Base-by-base conservation (phyloP, 176 grass and related monocot genomes). In the Echinochloa phyllopogon region DNA sequence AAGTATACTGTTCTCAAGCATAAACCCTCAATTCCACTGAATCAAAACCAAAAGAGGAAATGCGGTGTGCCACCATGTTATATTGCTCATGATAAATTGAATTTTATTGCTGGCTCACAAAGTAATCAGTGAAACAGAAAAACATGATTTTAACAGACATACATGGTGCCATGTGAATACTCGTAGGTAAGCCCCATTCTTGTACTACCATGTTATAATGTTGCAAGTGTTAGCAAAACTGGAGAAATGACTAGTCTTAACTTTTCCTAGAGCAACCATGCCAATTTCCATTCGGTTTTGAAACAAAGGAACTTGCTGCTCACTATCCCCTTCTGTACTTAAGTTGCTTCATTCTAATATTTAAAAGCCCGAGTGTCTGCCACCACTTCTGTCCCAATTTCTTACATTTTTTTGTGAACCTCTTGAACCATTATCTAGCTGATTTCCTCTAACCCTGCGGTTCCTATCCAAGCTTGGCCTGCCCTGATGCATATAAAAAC, bases 401-500 rank as follows among this genome's bases (percentile, higher is more conserved):
- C 65, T 81, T 66, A 4, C 67, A 67, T 81, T 92, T 74, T 86
- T 85, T 69, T 58, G 42, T 83, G 64, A 65, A 84, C 83, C 69
- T 86, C 84, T 90, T 85, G 92, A 91, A 74, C 86, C 61, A 77
- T 83, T 55, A 60, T 57, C 38, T 63, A 58, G 58, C 43, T 84
- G 79, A 80, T 60, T 90, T 52, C 51, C 75, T 55, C 55, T 72
- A 78, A 72, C 70, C 33, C 74, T 69, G 65, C 4, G 37, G 21
- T 72, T 73, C 84, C 70, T 82, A 53, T 78, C 23, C 42, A 72
- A 77, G 58, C 37, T 38, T 33, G 6, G 15, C 16, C 75, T 23
- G 16, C 50, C 64, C 58, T 8, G 48, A 72, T 25, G 59, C 72
- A 33, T 80, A 84, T 60, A 49, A 78, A 40, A 84, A 55, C 65